phyloP scores from a whole-genome alignment of 164 flowering plant species.

The Nelumbo lutea region DNA sequence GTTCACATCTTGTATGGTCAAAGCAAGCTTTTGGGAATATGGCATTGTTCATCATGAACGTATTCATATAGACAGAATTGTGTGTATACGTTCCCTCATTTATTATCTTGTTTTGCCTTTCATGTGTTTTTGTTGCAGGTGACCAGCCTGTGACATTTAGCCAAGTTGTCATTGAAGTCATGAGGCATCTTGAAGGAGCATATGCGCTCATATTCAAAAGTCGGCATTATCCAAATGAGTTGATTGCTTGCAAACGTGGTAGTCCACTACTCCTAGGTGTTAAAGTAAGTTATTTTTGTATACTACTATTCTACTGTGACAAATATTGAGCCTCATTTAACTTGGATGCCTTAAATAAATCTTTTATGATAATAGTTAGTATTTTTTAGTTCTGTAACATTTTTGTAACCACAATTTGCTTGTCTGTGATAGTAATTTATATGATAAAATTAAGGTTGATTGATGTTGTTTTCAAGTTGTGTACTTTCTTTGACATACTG shows the following conservation, averaged over 20 bases:
- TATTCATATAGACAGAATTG: not conserved
- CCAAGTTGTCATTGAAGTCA: conserved; percentile 92
- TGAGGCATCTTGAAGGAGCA: conserved; percentile 99
- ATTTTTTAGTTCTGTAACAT: not conserved
- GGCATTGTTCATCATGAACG: too few relatives aligned
- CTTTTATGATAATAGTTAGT: not conserved
- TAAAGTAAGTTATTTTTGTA: conserved; percentile 57
- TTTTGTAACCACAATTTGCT: not conserved
- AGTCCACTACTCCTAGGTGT: conserved; percentile 95
- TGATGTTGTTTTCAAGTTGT: too few relatives aligned
- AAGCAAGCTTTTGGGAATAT: too few relatives aligned
- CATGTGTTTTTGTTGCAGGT: conserved; percentile 45
- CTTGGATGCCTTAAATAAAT: not conserved
- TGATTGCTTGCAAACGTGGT: conserved; percentile 98
- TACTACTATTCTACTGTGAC: not conserved
- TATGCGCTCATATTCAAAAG: conserved; percentile 97
- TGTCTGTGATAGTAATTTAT: too few relatives aligned
- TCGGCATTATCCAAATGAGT: conserved; percentile 89
- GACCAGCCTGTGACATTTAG: conserved; percentile 70
- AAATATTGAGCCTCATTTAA: not conserved
- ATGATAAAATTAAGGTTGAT: too few relatives aligned
- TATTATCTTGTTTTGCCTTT: conserved; percentile 6
- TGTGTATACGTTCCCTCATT: not conserved
- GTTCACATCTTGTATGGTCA: too few relatives aligned
- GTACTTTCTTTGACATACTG: too few relatives aligned